Conservation (phyloP, 2,329 filamentous ascomycete genomes). For the Colletotrichum nymphaeae region DNA sequence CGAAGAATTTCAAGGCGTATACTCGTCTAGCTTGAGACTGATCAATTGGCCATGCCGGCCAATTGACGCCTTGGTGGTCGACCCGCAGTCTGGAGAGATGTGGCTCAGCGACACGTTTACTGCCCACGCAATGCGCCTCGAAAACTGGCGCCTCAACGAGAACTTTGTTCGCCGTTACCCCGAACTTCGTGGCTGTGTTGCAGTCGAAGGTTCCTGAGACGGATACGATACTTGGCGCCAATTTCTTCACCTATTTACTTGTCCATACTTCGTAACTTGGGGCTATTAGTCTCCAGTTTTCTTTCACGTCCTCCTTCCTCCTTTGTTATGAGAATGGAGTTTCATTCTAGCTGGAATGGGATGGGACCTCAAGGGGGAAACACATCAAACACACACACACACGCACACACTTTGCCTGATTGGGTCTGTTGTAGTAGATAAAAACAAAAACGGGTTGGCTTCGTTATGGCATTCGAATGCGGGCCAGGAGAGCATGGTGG, state of each 20-base stretch:
- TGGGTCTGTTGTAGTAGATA: slow-evolving; percentile 29
- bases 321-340: slow-evolving; percentile 9
- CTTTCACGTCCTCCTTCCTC: slow-evolving; percentile 4
- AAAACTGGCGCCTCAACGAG: slow-evolving; percentile 42
- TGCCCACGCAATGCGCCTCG: slow-evolving; percentile 40
- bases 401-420: slow-evolving; percentile 11
- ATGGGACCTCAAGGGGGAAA: slow-evolving; percentile 16
- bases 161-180: slow-evolving; percentile 43
- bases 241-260: not conserved
- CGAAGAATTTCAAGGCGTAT: slow-evolving; percentile 49
- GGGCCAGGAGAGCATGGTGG: slow-evolving; percentile 7
- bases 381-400: not conserved
- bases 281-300: slow-evolving; percentile 8
- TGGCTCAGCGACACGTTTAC: slow-evolving; percentile 41
- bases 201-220: slow-evolving; percentile 22
- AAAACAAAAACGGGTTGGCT: slow-evolving; percentile 24
- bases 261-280: not conserved
- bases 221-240: not conserved
- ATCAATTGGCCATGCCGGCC: slow-evolving; percentile 48
- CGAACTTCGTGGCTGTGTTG: slow-evolving; percentile 39
- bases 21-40: slow-evolving; percentile 46
- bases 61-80: slow-evolving; percentile 39
- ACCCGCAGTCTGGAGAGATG: slow-evolving; percentile 42
- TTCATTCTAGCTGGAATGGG: slow-evolving; percentile 32
- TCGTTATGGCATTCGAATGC: slow-evolving; percentile 22